A percentile compares a stretch with the other conserved stretches of the same genome.
phyloP scores from a whole-genome alignment of 2,329 filamentous ascomycete species.

The Colletotrichum ledebouriae region DNA sequence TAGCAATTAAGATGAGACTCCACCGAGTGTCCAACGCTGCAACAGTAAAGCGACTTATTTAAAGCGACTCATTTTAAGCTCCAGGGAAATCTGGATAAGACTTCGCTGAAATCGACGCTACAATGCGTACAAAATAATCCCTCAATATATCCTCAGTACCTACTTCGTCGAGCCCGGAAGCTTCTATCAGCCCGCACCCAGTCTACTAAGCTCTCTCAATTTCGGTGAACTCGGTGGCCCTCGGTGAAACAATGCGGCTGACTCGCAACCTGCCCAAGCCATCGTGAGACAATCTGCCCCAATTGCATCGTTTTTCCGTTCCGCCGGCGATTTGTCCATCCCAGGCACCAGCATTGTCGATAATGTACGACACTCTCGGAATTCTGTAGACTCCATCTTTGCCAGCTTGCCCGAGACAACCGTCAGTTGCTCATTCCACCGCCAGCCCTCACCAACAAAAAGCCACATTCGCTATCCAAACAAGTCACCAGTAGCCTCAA shows the following conservation, averaged over 20 bases:
- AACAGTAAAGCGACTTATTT: too few species aligned
- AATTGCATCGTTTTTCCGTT: constrained; percentile 39
- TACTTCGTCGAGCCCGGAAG: too few species aligned
- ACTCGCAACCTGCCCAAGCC: constrained; percentile 30
- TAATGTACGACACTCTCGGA: constrained; percentile 2
- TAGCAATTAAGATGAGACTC: too few species aligned
- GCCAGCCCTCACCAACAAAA: constrained; percentile 4
- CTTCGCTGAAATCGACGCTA: too few species aligned
- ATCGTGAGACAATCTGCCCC: constrained; percentile 11
- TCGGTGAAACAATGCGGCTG: neutral
- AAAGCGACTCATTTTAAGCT: too few species aligned
- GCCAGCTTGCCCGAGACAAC: neutral
- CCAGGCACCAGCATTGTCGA: neutral
- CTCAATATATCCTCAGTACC: too few species aligned
- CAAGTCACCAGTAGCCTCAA: neutral
- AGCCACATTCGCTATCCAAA: neutral
- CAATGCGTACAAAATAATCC: too few species aligned
- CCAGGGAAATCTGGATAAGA: too few species aligned
- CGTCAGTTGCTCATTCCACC: neutral
- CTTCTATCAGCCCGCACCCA: neutral
- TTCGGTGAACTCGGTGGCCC: neutral
- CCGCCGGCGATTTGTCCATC: constrained; percentile 18
- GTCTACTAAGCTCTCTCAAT: neutral
- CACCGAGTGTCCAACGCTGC: too few species aligned
- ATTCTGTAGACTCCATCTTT: neutral